phyloP scores from a whole-genome alignment of 2,329 filamentous ascomycete species.

The Emericellopsis atlantica region DNA sequence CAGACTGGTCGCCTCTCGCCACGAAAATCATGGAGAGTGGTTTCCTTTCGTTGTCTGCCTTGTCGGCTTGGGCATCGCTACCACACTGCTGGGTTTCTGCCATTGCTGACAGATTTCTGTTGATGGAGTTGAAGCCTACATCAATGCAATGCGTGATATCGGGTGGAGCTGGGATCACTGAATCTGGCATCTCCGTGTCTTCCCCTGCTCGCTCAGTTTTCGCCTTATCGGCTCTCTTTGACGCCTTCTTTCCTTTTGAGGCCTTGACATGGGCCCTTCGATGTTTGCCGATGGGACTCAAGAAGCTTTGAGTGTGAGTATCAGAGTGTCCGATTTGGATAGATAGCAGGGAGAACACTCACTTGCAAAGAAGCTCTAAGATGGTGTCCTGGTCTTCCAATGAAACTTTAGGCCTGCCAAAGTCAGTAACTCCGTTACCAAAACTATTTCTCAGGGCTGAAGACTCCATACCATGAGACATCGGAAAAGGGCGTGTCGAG shows the following conservation, averaged over 20 bases:
- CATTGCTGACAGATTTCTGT: conserved; percentile 30
- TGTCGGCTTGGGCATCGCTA: background rate
- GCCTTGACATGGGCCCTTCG: conserved; percentile 36
- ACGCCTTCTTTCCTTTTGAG: conserved; percentile 49
- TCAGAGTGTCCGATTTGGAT: background rate
- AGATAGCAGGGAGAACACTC: conserved; percentile 11
- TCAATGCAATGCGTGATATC: conserved; percentile 46
- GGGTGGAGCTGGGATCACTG: conserved; percentile 20
- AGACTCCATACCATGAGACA: conserved; percentile 39
- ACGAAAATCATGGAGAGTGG: conserved; percentile 44
- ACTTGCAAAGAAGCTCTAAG: conserved; percentile 56
- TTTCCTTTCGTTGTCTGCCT: background rate
- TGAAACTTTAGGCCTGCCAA: conserved; percentile 45
- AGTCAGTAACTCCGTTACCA: background rate
- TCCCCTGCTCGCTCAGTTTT: conserved; percentile 7
- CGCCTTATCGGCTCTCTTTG: conserved; percentile 30
- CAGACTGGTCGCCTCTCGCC: conserved; percentile 41
- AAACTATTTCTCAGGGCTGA: background rate
- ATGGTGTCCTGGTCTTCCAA: conserved; percentile 49
- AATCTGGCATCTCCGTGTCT: conserved; percentile 14
- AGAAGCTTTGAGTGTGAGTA: conserved; percentile 29
- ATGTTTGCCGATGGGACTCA: conserved; percentile 51
- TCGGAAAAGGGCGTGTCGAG: conserved; percentile 53
- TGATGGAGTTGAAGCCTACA: conserved; percentile 52
- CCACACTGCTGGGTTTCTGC: conserved; percentile 19